Base-by-base conservation (phyloP, 169 alveolate species). In the Cryptosporidium meleagridis region DNA sequence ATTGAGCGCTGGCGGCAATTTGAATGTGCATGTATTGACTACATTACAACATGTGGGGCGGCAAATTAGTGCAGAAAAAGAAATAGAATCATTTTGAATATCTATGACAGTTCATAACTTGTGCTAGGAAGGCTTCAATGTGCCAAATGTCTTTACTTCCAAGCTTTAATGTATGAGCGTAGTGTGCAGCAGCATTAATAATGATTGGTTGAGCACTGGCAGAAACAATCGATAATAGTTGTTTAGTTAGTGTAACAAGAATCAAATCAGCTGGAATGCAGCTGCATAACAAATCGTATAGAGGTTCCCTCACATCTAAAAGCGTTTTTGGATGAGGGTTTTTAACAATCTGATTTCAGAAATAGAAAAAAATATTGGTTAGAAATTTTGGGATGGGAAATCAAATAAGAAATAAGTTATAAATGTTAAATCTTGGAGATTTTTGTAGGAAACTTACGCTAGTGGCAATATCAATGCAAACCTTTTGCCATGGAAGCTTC, bases 81-180 rank as follows among this genome's bases (percentile, higher is more conserved):
- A 12, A 65, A n/a, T 37, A 16, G n/a, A 14, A 44, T 45, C 18
- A 70, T 41, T 80, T 80, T 35, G 89, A 80, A 65, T 80, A 73
- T 33, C 62, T 80, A 9, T 59, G 70, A 14, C 52, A 39, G 26
- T 72, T 91, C 96, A 94, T 93, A 71, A 85, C 91, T 62, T 92
- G 95, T 61, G 95, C 96, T 53, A 94, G 61, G 75, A 93, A 93
- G 48, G 96, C 96, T 80, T 94, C 96, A 31, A 94, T 75, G 85
- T 94, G 96, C 94, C 96, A 92, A 14, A 94, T 93, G 2, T 94
- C 95, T 51, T 93, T 92, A 16, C 93, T 87, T 41, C 96, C 96
- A 53, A 84, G 75, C 69, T 91, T 85, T 92, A 94, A 58, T 16
- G 96, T 93, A 72, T 94, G 96, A 1, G 69, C 33, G 45, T 70